A percentile compares a stretch with the other conserved stretches of the same genome.
Conservation (phyloP, 2,329 filamentous ascomycete genomes). For the Chaetomium strumarium region DNA sequence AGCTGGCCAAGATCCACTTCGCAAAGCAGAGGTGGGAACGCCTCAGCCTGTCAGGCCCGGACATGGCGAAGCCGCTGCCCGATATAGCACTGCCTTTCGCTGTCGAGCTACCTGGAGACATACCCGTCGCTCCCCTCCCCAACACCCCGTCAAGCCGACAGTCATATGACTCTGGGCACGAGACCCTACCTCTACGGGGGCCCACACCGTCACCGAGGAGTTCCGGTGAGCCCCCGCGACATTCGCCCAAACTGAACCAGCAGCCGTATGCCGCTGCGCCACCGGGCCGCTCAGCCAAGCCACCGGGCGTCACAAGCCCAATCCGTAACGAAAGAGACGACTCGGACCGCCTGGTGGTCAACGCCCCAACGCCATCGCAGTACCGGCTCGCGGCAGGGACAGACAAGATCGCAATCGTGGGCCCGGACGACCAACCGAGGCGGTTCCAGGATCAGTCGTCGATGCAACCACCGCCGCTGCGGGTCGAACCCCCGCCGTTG, state of each 20-base stretch:
- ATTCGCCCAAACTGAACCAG: constrained; percentile 22
- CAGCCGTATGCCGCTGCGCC: constrained; percentile 26
- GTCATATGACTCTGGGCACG: constrained; percentile 53
- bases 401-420: constrained; percentile 63
- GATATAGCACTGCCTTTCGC: constrained; percentile 45
- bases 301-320: constrained; percentile 8
- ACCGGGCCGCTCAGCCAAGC: constrained; percentile 27
- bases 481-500: constrained; percentile 61
- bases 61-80: constrained; percentile 38
- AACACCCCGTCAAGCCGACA: constrained; percentile 40
- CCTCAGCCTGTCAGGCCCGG: constrained; percentile 34
- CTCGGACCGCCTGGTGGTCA: constrained; percentile 49
- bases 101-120: constrained; percentile 53
- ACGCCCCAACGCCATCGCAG: constrained; percentile 53
- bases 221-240: constrained; percentile 43
- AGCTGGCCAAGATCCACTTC: constrained; percentile 76
- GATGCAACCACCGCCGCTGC: constrained; percentile 30
- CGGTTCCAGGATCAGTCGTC: constrained; percentile 30
- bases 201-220: constrained; percentile 43
- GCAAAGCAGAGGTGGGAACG: constrained; percentile 64
- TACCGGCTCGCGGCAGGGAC: constrained; percentile 52
- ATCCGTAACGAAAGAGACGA: constrained; percentile 31
- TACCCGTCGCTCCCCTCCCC: constrained; percentile 34
- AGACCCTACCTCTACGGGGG: constrained; percentile 40
- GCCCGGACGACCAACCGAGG: constrained; percentile 52